These are phyloP conservation scores for Lentinula guzmanii DNA, from an alignment of 768 basidiomycete species.

Conservation along the genomic window DNA sequence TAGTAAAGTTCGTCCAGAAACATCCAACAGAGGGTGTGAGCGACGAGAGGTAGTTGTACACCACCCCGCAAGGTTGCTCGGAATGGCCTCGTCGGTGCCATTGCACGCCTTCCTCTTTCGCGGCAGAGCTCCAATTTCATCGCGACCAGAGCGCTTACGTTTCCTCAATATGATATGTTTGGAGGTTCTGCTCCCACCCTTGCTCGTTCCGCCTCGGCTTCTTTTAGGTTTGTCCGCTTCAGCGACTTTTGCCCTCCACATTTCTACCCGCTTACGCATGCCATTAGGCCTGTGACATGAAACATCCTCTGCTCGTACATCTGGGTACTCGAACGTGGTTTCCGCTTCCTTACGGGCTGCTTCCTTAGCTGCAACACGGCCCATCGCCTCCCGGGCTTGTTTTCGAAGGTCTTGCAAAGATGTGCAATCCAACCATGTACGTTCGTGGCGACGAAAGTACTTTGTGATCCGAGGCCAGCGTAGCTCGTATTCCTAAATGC, in stretches of 20 bases:
- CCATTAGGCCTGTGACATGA: not conserved
- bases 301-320: not conserved
- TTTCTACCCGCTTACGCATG: not conserved
- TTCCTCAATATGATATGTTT: not conserved
- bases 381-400: conserved; percentile 49
- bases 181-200: not conserved
- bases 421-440: conserved; percentile 56
- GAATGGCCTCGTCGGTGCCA: not conserved
- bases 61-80: not conserved
- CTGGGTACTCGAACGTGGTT: not conserved
- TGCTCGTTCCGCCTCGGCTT: not conserved
- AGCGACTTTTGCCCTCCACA: not conserved
- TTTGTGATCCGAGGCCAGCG: conserved; percentile 81
- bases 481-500: conserved; percentile 66
- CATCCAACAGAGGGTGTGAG: no score
- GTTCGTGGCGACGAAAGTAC: conserved; percentile 51
- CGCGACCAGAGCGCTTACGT: not conserved
- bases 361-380: conserved; percentile 45
- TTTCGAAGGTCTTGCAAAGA: conserved; percentile 44
- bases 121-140: not conserved
- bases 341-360: conserved; percentile 38
- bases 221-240: not conserved
- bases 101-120: not conserved
- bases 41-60: not conserved
- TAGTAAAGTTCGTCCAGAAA: not conserved